Conservation (phyloP, 2,329 filamentous ascomycete species). For the Curvularia spicifera region DNA sequence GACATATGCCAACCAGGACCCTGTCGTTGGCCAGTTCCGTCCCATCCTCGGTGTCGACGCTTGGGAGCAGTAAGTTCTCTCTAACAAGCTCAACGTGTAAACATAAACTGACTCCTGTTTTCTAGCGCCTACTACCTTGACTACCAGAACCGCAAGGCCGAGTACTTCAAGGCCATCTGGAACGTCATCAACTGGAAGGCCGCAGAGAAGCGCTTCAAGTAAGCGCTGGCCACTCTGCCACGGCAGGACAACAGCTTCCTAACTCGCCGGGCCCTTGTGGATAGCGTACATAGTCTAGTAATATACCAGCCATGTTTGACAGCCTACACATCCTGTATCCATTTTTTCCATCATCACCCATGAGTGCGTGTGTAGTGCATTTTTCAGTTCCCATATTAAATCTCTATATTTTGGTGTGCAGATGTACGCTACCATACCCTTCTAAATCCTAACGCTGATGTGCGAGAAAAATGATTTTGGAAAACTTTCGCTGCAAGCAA, state of each 20-base stretch:
- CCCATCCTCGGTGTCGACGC: conserved; percentile 90
- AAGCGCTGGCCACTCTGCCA: background rate
- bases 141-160: conserved; percentile 96
- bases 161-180: conserved; percentile 94
- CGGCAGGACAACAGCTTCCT: conserved; percentile 10
- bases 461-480: background rate
- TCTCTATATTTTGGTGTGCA: background rate
- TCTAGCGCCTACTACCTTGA: conserved; percentile 65
- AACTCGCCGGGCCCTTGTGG: conserved; percentile 5
- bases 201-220: conserved; percentile 76
- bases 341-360: background rate
- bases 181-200: conserved; percentile 96
- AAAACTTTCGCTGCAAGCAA: background rate
- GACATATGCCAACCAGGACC: conserved; percentile 86
- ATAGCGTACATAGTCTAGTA: conserved; percentile 11
- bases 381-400: background rate
- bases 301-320: conserved; percentile 3
- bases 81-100: background rate
- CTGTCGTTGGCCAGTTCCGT: conserved; percentile 80
- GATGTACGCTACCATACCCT: background rate
- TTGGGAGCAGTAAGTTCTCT: conserved; percentile 75
- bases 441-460: background rate
- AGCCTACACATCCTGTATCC: background rate
- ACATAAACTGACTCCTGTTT: background rate
- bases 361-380: background rate